Percentiles rank a stretch among this genome's conserved stretches.
Evolutionary conservation across 2,329 filamentous ascomycete species (phyloP).

Genomic region (Cordyceps cateniannulata): DNA sequence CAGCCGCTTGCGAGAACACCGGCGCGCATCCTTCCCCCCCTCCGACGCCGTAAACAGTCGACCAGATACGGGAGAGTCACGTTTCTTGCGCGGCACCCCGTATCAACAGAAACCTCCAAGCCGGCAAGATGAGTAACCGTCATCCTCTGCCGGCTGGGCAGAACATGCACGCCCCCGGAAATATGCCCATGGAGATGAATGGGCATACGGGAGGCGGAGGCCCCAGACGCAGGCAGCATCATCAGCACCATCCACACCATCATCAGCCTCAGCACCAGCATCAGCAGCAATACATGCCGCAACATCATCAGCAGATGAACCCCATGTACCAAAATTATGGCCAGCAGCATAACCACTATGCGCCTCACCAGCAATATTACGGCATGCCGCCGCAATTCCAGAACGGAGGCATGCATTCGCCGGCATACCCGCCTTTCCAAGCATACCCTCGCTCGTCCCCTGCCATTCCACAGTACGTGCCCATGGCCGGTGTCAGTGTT

Average conservation of each 20-base stretch:
- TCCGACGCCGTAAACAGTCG: background rate
- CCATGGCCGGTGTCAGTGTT: conserved; percentile 41
- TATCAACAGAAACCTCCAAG: conserved; percentile 35
- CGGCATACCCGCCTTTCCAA: conserved; percentile 43
- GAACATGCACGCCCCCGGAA: conserved; percentile 44
- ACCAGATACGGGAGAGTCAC: conserved; percentile 11
- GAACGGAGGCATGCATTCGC: conserved; percentile 38
- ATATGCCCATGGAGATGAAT: conserved; percentile 28
- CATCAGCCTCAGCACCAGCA: conserved; percentile 33
- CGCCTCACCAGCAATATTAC: conserved; percentile 37
- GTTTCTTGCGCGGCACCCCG: conserved; percentile 13
- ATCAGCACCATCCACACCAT: conserved; percentile 27
- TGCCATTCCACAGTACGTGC: conserved; percentile 48
- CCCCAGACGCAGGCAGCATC: conserved; percentile 26
- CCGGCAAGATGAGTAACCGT: conserved; percentile 71
- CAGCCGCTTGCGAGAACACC: background rate
- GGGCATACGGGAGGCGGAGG: conserved; percentile 25
- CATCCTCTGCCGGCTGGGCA: conserved; percentile 76
- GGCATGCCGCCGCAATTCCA: conserved; percentile 57
- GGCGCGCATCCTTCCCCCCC: background rate
- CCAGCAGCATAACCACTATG: conserved; percentile 42
- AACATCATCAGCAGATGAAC: conserved; percentile 36
- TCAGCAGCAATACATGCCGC: conserved; percentile 25
- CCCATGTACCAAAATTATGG: conserved; percentile 47
- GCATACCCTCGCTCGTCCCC: conserved; percentile 44